Conservation (phyloP, 2,329 filamentous ascomycete genomes). For the Lizonia empirigonia region DNA sequence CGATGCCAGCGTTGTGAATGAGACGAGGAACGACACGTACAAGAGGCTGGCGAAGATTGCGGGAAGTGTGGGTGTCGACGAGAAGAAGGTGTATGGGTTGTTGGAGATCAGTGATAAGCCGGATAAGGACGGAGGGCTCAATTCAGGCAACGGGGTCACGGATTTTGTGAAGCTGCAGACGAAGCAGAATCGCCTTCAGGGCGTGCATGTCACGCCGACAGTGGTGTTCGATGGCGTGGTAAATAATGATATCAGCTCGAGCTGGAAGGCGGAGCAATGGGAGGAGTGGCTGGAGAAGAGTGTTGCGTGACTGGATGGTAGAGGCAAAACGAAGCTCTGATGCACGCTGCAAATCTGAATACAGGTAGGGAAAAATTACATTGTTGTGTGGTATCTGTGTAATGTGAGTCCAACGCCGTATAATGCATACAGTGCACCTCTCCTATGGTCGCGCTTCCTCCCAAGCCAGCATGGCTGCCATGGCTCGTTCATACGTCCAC, state of each 20-base stretch:
- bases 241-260: conserved; percentile 76
- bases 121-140: conserved; percentile 69
- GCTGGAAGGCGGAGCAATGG: conserved; percentile 61
- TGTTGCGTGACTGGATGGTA: conserved; percentile 54
- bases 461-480: conserved; percentile 62
- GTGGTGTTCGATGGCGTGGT: conserved; percentile 87
- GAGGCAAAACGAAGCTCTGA: conserved; percentile 2
- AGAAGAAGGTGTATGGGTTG: conserved; percentile 70
- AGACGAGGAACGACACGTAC: conserved; percentile 86
- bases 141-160: conserved; percentile 81
- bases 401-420: neutral
- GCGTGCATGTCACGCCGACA: conserved; percentile 90
- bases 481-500: conserved; percentile 86
- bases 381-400: neutral
- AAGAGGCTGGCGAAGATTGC: conserved; percentile 77
- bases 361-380: neutral
- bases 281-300: conserved; percentile 75
- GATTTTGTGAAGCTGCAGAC: conserved; percentile 83
- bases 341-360: neutral
- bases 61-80: conserved; percentile 69
- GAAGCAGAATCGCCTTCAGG: conserved; percentile 77
- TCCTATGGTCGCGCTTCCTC: conserved; percentile 24
- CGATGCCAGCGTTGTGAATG: conserved; percentile 81
- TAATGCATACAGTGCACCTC: neutral
- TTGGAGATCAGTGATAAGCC: conserved; percentile 73